Evolutionary conservation across 768 basidiomycete species (phyloP), one percentile per base, ranked within the genome.

Genomic region (Lanmaoa rubissima): DNA sequence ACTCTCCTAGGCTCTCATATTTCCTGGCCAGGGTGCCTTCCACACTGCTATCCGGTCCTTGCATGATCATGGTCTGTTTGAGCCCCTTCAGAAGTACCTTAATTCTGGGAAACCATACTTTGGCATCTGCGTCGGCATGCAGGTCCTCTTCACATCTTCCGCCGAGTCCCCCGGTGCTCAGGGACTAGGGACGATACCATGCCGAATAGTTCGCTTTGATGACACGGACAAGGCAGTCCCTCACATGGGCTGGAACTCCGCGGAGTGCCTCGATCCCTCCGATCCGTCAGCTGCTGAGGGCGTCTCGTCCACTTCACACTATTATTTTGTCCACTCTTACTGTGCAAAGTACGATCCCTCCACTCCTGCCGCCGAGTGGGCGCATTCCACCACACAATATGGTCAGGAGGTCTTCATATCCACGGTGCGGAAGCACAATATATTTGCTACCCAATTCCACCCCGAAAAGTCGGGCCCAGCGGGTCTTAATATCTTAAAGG

Each of bases 51-150:
- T 97, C 62, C 79, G 81, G 48, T 86, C 90, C 54, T 84, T 99
- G 49, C 73, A 76, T 16, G 71, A 79, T 17, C 85, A 85, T 58
- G 92, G 90, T 21, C 82, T 95, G 56, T 79, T 90, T 36, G 83
- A 90, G 60, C 94, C 92, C 26, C 79, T 99, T 54, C 82, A 81
- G 59, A 74, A 80, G 49, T 99, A 98, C 72, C 86, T 99, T 64
- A 73, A 75, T 16, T 92, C 92, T 12, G 96, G 97, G 26, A 83
- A 81, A 64, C 97, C 96, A 2, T 99, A 97, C 75, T 92, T 97
- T 74, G 93, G 93, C 39, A 98, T 99, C 77, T 99, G 97, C 76
- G 92, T 99, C 67, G 97, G 97, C 65, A 88, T 99, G 87, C 97
- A 99, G 74, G 84, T 97, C 55, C 90, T 99, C 59, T 98, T 94